These are phyloP conservation scores for Astrothelium macrocarpum DNA, from an alignment of 495 filamentous ascomycete genomes.

Conservation along the genomic window DNA sequence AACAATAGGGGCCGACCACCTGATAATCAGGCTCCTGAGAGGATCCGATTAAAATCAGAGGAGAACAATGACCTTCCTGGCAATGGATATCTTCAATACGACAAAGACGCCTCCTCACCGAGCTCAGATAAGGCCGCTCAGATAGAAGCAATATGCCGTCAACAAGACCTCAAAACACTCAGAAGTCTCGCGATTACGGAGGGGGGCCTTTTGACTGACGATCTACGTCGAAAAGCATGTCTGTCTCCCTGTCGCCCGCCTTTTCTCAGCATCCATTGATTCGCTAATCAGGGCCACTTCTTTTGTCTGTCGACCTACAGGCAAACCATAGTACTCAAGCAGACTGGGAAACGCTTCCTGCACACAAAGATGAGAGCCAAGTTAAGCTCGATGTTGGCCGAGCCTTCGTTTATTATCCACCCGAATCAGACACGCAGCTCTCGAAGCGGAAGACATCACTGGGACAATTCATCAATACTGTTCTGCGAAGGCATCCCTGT, in stretches of 20 bases:
- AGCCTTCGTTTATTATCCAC: constrained; percentile 94
- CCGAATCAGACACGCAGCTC: constrained; percentile 40
- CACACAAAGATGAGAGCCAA: constrained; percentile 77
- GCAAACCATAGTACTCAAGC: constrained; percentile 13
- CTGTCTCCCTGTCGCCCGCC: constrained; percentile 34
- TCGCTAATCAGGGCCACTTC: constrained; percentile 56
- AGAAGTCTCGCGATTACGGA: constrained; percentile 56
- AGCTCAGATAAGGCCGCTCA: constrained; percentile 29
- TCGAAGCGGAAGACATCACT: neutral
- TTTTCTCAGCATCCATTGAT: constrained; percentile 1
- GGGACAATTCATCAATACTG: constrained; percentile 54
- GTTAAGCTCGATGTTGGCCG: constrained; percentile 85
- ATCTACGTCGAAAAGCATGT: constrained; percentile 77
- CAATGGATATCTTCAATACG: neutral
- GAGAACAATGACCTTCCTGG: neutral
- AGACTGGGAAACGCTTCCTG: constrained; percentile 48
- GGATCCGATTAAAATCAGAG: neutral
- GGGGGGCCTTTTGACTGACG: constrained; percentile 71
- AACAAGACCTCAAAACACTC: constrained; percentile 53
- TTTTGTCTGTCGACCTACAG: constrained; percentile 49
- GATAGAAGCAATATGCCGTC: constrained; percentile 60
- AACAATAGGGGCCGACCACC: neutral
- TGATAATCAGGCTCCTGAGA: neutral
- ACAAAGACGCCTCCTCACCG: neutral
- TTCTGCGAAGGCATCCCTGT: constrained; percentile 71